Base-by-base conservation (phyloP, 2,329 filamentous ascomycete species). In the Aureobasidium sp. region DNA sequence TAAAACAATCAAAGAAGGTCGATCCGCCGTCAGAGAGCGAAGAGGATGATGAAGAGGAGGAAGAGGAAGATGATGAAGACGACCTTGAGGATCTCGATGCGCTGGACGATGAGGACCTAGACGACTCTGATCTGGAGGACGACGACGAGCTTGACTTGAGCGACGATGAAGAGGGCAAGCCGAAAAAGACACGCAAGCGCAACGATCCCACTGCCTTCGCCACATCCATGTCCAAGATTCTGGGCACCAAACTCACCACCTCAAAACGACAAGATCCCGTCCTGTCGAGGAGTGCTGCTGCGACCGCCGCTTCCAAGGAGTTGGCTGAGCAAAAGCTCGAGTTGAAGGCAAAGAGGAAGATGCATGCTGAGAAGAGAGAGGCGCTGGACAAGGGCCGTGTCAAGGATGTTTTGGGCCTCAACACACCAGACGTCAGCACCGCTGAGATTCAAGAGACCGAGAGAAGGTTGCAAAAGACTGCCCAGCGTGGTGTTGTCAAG, bases 141-240 rank as follows among this genome's bases (percentile, higher is more conserved):
- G 71, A 70, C 15, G 73, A 74, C 55, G 75, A 74, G 50, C 72
- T 71, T 62, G 76, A 77, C 55, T 70, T 72, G 45, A 73, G 69
- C 30, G 72, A 67, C 64, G 34, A 37, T 59, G 66, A 67, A 34
- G 71, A 71, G n/a, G 61, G 65, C 62, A 34, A 13, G 0, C 39
- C 42, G 67, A 68, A 10, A 65, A 77, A 75, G 68, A 88, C 85
- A 69, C 85, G 86, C 15, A 97, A 97, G 77, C 88, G 92, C 71
- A 96, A 96, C 76, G 93, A 99, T 74, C 92, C 94, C 3, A 80
- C 83, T 65, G 91, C 90, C 58, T 97, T 99, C 74, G 90, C 93
- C 29, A 96, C 88, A 1, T 96, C 91, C 55, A 91, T 99, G 69
- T 88, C 89, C 67, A 96, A 94, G 75, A 97, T 99, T 72, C 82